phyloP scores from a whole-genome alignment of 805 yeast genomes.

The Yarrowia sp. region DNA sequence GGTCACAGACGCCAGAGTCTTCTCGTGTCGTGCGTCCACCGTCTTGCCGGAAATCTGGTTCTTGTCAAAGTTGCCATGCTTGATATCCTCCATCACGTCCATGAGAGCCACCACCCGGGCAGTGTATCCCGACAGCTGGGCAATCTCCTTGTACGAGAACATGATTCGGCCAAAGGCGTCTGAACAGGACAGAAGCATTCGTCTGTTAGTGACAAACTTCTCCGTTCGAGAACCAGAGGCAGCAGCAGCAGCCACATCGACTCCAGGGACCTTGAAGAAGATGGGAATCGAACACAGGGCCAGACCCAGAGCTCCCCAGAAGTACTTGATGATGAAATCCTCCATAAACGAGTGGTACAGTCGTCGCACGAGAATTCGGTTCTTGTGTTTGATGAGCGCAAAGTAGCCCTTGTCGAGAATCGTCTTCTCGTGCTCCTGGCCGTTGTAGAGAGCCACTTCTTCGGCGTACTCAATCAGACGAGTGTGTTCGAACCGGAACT shows the following conservation, averaged over 20 bases:
- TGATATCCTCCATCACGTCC: constrained; percentile 63
- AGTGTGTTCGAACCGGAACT: constrained; percentile 81
- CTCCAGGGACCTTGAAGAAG: constrained; percentile 62
- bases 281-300: constrained; percentile 88
- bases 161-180: constrained; percentile 88
- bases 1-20: constrained; percentile 39
- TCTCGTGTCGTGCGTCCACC: constrained; percentile 40
- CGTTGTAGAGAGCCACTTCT: constrained; percentile 85
- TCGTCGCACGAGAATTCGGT: constrained; percentile 74
- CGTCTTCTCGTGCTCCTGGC: constrained; percentile 80
- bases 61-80: constrained; percentile 50
- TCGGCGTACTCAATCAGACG: constrained; percentile 79
- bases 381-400: constrained; percentile 76
- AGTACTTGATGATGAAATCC: constrained; percentile 85
- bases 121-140: constrained; percentile 84
- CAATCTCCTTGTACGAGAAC: constrained; percentile 81
- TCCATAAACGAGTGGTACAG: constrained; percentile 84
- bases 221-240: constrained; percentile 57
- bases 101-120: constrained; percentile 75
- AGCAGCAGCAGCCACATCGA: constrained; percentile 49
- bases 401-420: constrained; percentile 80
- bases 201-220: constrained; percentile 86
- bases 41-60: constrained; percentile 44
- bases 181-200: constrained; percentile 81
- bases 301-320: constrained; percentile 96